Evolutionary conservation across 2,329 filamentous ascomycete genomes (phyloP).

Genomic region (Sarocladiaceae sp.): DNA sequence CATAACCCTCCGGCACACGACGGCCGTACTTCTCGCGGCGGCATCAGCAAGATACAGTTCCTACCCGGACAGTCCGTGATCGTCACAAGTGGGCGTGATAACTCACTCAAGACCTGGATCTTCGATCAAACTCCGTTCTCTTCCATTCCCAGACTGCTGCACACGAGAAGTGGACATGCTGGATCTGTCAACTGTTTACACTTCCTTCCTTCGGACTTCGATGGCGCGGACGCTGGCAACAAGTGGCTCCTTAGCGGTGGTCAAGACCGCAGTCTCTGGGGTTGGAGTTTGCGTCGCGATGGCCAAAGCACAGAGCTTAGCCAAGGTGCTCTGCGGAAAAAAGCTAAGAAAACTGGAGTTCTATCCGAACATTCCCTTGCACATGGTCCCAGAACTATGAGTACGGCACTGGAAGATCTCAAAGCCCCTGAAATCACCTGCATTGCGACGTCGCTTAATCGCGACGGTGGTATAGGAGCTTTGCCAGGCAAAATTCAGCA

Average conservation of each 20-base stretch:
- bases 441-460: constrained; percentile 85
- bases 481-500: constrained; percentile 70
- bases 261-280: constrained; percentile 87
- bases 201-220: constrained; percentile 83
- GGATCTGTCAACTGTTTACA: constrained; percentile 75
- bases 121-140: constrained; percentile 91
- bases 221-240: constrained; percentile 79
- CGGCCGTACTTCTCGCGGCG: constrained; percentile 56
- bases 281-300: constrained; percentile 89
- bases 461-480: constrained; percentile 88
- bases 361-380: constrained; percentile 47
- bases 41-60: constrained; percentile 84
- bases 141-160: constrained; percentile 75
- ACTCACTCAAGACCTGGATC: constrained; percentile 92
- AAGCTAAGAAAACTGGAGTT: constrained; percentile 81
- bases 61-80: constrained; percentile 83
- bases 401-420: constrained; percentile 62
- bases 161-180: constrained; percentile 82
- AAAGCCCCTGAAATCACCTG: constrained; percentile 90
- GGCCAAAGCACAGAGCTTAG: constrained; percentile 91
- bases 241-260: constrained; percentile 94
- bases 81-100: constrained; percentile 85
- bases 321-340: constrained; percentile 81
- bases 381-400: constrained; percentile 43
- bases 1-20: constrained; percentile 67